Base-by-base conservation (phyloP, 1,284 basidiomycete genomes). In the Cutaneotrichosporon mucoides region DNA sequence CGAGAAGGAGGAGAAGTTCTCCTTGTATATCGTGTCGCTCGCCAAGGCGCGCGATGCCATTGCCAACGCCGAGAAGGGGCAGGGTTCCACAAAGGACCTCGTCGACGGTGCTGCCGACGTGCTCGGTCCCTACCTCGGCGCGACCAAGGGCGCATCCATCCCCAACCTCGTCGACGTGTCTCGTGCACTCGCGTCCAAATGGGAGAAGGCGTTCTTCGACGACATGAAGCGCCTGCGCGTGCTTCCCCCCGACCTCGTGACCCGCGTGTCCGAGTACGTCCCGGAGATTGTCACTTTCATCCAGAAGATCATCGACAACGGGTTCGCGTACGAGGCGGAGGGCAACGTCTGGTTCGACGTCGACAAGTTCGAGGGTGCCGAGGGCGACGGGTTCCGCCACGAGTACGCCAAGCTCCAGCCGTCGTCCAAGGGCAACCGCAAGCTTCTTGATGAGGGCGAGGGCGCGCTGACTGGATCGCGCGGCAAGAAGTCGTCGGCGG, bases 271-370 rank as follows among this genome's bases (percentile, higher is more conserved):
- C 13, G 96, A 99, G 77, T 99, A 93, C 77, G 88, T 99, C 11
- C 91, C 93, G 7, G 94, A 99, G 78, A 92, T 98, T 66, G 90
- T 93, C 55, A 77, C 84, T 1, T 99, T 95, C 73, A 89, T 98
- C 16, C 84, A 94, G 73, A 82, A 84, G 49, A 93, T 99, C 72
- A 82, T 96, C 64, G 79, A 84, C 59, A 94, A 95, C 62, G 95
- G 94, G 0, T 98, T 87, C 71, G 96, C 86, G 4, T 99, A 99
- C 76, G 89, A 86, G 66, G 83, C 84, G 5, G 88, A 89, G 65
- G 92, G 92, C 13, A 92, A 87, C 73, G 88, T 99, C 11, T 99
- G 96, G 81, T 99, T 99, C 70, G 92, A 99, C 77, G 96, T 93
- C 0, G 80, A 80, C 60, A 84, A 85, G 51, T 99, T 99, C 70